Conservation (phyloP, 257 asterid genomes). For the Echites panduratus region DNA sequence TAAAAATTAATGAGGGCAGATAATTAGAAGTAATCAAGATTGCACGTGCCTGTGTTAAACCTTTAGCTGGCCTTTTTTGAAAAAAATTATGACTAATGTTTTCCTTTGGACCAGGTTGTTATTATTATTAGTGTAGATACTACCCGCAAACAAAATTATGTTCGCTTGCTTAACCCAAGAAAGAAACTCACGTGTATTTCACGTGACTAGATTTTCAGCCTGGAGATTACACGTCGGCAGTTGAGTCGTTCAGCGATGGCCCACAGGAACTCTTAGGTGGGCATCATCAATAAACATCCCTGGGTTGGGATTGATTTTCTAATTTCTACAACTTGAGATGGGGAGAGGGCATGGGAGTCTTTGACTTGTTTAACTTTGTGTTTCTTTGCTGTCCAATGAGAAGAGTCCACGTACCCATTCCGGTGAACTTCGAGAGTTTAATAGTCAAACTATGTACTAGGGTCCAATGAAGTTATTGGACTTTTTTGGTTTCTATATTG, state of each 20-base stretch:
- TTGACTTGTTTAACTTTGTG: neutral
- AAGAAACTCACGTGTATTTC: neutral
- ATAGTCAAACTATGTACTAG: neutral
- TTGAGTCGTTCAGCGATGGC: neutral
- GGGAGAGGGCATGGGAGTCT: neutral
- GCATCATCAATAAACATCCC: neutral
- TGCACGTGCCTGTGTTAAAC: slow-evolving; percentile 1
- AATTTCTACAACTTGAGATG: slow-evolving; percentile 5
- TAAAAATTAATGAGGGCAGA: neutral
- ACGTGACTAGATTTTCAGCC: neutral
- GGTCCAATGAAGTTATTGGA: neutral
- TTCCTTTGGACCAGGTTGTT: neutral
- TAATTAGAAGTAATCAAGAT: neutral
- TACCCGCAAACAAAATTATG: neutral
- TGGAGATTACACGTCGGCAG: neutral
- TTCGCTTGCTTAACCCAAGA: neutral
- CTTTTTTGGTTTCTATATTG: neutral
- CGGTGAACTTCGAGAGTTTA: neutral
- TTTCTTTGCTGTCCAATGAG: neutral
- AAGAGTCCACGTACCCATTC: neutral
- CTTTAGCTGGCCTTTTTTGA: neutral
- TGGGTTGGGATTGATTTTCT: no score
- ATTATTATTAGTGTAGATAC: neutral
- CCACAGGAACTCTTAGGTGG: neutral
- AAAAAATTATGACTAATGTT: slow-evolving; percentile 4